Evolutionary conservation across 306 rosid genomes (phyloP).

Genomic region (Styphnolobium japonicum): DNA sequence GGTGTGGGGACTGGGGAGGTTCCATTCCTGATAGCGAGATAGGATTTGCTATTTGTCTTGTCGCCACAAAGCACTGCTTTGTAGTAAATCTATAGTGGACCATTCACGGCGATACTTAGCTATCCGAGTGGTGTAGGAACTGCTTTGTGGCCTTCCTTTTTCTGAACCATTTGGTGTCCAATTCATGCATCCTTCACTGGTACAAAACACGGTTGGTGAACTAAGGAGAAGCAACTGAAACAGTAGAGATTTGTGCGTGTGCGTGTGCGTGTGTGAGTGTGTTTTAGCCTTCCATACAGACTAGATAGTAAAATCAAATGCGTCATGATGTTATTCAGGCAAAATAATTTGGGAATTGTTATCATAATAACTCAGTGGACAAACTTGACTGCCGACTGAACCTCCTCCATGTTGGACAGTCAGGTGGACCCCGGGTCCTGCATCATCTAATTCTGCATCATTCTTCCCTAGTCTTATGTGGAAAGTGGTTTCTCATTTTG

Average conservation of each 20-base stretch:
- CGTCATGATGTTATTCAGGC: background rate
- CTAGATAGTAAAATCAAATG: background rate
- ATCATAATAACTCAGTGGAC: background rate
- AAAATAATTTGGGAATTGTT: background rate
- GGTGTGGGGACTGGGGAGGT: background rate
- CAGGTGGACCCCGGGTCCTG: background rate
- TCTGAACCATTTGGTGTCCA: background rate
- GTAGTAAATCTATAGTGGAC: background rate
- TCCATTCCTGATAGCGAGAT: background rate
- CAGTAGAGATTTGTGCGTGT: too few relatives aligned
- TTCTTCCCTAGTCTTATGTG: background rate
- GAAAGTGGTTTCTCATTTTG: background rate
- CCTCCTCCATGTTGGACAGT: background rate
- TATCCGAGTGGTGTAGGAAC: background rate
- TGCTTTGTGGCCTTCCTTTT: background rate
- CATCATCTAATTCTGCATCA: background rate
- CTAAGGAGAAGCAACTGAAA: background rate
- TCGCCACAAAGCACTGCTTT: background rate
- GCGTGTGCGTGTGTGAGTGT: too few relatives aligned
- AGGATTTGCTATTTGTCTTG: background rate
- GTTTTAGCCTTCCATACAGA: too few relatives aligned
- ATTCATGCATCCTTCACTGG: background rate
- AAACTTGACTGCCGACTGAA: slow-evolving; percentile 24
- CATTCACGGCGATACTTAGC: background rate
- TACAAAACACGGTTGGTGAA: background rate